Percentiles rank a stretch among this genome's conserved stretches.
These are phyloP conservation scores for Mrakia frigida DNA, from an alignment of 768 basidiomycete genomes.

Conservation along the genomic window DNA sequence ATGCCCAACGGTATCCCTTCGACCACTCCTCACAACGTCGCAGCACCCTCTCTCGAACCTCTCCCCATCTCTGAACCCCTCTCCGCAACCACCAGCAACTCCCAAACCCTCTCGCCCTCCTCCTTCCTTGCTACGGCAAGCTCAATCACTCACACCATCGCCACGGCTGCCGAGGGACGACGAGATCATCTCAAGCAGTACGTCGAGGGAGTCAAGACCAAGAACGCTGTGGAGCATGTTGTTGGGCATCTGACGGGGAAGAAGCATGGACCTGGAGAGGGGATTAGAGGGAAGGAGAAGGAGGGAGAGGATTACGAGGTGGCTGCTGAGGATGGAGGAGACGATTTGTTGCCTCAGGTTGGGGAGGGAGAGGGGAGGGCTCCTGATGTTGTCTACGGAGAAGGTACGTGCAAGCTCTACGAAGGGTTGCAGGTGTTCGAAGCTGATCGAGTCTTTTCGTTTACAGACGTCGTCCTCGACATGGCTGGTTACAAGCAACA, in stretches of 20 bases:
- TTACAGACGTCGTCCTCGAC: constrained; percentile 69
- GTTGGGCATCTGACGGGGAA: constrained; percentile 25
- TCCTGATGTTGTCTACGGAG: constrained; percentile 60
- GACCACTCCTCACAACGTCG: background rate
- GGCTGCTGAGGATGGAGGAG: constrained; percentile 10
- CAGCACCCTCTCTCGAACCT: background rate
- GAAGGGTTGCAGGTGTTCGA: background rate
- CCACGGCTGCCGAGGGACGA: background rate
- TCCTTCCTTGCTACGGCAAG: constrained; percentile 39
- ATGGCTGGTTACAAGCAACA: constrained; percentile 62
- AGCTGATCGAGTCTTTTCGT: constrained; percentile 24
- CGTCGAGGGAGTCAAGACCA: constrained; percentile 19
- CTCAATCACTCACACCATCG: constrained; percentile 36
- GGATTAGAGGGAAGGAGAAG: background rate
- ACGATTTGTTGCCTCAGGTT: constrained; percentile 50
- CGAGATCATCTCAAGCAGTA: constrained; percentile 12
- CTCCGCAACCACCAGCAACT: constrained; percentile 13
- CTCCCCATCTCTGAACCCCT: background rate
- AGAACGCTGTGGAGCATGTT: constrained; percentile 24
- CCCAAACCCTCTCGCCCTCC: constrained; percentile 36
- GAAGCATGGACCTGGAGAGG: constrained; percentile 3
- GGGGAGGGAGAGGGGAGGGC: constrained; percentile 49
- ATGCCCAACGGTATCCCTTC: background rate
- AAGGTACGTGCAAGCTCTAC: constrained; percentile 48
- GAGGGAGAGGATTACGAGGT: constrained; percentile 3